These are phyloP conservation scores for Bertia moriformis DNA, from an alignment of 2,329 filamentous ascomycete genomes.

Conservation along the genomic window DNA sequence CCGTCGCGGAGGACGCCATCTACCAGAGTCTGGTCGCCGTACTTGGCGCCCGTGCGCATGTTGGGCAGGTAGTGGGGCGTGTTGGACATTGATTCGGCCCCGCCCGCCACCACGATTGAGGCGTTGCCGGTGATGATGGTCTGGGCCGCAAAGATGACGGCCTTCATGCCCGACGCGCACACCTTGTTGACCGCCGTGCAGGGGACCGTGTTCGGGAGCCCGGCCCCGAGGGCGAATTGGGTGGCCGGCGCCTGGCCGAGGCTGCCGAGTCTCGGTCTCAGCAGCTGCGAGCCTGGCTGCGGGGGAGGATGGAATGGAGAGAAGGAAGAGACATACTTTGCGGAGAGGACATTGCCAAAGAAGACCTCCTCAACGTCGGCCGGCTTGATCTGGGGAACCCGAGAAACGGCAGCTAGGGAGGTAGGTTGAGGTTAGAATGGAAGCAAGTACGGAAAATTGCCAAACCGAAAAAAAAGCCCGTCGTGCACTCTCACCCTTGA, in stretches of 20 bases:
- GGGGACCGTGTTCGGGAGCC: conserved; percentile 64
- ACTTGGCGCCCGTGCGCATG: conserved; percentile 79
- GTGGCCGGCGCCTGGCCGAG: conserved; percentile 91
- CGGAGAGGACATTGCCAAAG: conserved; percentile 94
- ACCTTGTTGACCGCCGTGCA: conserved; percentile 98
- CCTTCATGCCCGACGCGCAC: conserved; percentile 88
- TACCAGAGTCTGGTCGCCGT: conserved; percentile 75
- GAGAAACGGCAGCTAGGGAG: conserved; percentile 58
- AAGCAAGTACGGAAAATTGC: too few species aligned
- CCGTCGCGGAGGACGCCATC: conserved; percentile 92
- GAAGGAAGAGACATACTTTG: conserved; percentile 50
- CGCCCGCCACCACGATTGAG: conserved; percentile 81
- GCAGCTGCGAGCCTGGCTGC: background rate
- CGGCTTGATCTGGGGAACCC: conserved; percentile 72
- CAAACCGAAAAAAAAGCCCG: too few species aligned
- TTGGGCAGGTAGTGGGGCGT: conserved; percentile 85
- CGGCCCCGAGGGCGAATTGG: conserved; percentile 81
- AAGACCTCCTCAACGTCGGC: conserved; percentile 90
- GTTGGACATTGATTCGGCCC: conserved; percentile 98
- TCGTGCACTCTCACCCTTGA: conserved; percentile 53
- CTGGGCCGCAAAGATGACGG: conserved; percentile 84
- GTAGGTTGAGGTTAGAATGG: background rate
- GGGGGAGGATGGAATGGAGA: conserved; percentile 5
- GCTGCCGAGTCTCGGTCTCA: conserved; percentile 31
- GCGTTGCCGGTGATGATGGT: conserved; percentile 96